phyloP scores from a whole-genome alignment of 2,329 filamentous ascomycete species.

The Sporothrix brunneoviolacea region DNA sequence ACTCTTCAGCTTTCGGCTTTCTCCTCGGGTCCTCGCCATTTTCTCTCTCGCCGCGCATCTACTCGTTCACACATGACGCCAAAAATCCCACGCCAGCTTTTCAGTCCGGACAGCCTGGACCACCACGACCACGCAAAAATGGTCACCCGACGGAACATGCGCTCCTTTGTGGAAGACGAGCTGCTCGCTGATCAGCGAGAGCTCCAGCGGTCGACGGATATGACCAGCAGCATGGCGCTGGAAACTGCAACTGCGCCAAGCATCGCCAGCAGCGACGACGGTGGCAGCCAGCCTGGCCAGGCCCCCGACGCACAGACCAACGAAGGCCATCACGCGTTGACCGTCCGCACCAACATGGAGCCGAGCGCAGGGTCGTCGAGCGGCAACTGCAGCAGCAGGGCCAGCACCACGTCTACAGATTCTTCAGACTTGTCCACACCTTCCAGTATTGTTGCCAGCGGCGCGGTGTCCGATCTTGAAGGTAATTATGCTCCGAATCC shows the following conservation, averaged over 20 bases:
- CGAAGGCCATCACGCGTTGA: neutral
- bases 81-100: neutral
- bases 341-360: conserved; percentile 1
- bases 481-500: conserved; percentile 1
- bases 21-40: no score
- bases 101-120: neutral
- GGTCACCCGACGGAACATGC: conserved; percentile 19
- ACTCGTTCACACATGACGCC: neutral
- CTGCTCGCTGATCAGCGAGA: conserved; percentile 15
- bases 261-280: neutral
- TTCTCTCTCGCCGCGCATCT: no score
- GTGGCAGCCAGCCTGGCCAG: neutral
- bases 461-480: neutral
- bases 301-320: neutral
- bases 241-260: no score
- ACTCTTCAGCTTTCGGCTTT: no score
- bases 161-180: conserved; percentile 18
- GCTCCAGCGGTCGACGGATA: neutral
- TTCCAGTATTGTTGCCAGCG: neutral
- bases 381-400: conserved; percentile 12
- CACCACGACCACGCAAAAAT: conserved; percentile 3
- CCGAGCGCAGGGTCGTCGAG: neutral
- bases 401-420: conserved; percentile 10
- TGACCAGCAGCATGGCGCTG: neutral
- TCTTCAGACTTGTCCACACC: conserved; percentile 7